Conservation (phyloP, 768 basidiomycete species). For the Termitomyces sp. region DNA sequence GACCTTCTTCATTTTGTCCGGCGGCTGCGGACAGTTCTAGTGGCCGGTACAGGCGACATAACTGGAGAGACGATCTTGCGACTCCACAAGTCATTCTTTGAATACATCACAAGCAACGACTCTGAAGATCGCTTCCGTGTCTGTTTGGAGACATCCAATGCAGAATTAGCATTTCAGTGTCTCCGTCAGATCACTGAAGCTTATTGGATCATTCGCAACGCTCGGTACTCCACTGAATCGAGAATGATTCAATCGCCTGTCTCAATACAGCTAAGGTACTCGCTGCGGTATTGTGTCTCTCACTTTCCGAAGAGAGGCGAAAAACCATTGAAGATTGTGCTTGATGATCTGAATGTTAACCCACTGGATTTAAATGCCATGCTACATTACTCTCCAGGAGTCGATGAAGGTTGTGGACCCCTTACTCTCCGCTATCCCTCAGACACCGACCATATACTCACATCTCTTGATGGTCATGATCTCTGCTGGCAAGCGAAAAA, state of each 20-base stretch:
- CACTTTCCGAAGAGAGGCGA: background rate
- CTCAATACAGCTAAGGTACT: background rate
- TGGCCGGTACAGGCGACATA: constrained; percentile 3
- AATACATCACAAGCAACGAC: constrained; percentile 6
- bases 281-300: constrained; percentile 4
- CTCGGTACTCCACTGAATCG: background rate
- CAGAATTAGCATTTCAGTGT: constrained; percentile 6
- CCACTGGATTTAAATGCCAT: background rate
- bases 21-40: constrained; percentile 2
- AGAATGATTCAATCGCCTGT: background rate
- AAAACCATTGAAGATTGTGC: background rate
- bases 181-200: background rate
- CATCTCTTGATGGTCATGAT: background rate
- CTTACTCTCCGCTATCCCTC: background rate
- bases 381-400: background rate
- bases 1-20: constrained; percentile 6
- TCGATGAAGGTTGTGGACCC: background rate
- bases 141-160: background rate
- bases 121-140: constrained; percentile 5
- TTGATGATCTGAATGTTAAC: background rate
- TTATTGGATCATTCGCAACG: background rate
- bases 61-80: background rate
- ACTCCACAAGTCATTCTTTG: constrained; percentile 9
- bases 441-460: background rate
- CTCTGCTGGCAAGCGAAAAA: background rate